Evolutionary conservation across 1,284 basidiomycete genomes (phyloP), one percentile per base, ranked within the genome.

Genomic region (Chondrostereum purpureum): DNA sequence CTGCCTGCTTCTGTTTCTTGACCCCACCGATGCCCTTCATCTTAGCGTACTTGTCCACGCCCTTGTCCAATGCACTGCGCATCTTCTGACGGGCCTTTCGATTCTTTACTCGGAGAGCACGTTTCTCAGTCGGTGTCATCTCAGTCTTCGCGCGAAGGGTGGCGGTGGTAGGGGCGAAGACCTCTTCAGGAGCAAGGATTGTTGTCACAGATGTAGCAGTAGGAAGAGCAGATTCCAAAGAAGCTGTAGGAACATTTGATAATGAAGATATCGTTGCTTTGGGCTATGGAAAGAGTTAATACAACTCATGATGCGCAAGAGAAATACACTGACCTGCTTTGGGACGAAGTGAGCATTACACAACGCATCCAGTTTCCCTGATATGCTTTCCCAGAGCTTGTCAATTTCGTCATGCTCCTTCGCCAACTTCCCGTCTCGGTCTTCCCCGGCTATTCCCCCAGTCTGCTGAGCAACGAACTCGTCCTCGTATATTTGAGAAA

Each of bases 401-500:
- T 87, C 83, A 43, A 99, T 83, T 61, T 90, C 91, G 13, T 85
- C 78, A 60, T 97, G 95, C 63, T 96, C 91, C 60, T 90, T 87
- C 56, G 76, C 73, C 20, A 99, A 72, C 64, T 92, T 94, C 18
- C 84, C 90, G 55, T 99, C 94, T 1, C 91, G 75, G 55, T 92
- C 88, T 53, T 93, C 87, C 2, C 68, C 67, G 8, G 67, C 61
- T 1, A 70, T 62, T 14, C 73, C 80, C 44, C 69, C 78, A n/a
- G 66, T 66, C 53, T 76, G 75, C 16, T 78, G 75, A 1, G 81
- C 79, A 41, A 83, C 73, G 64, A 88, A 99, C 53, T 96, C 93
- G 52, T 90, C 86, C 62, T 97, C 96, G 66, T 99, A 99, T 48
- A 98, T 90, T 66, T 99, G 90, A 5, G 93, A 93, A 24, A 99